Conservation (phyloP, 768 basidiomycete species). For the Atractiella rhizophila region DNA sequence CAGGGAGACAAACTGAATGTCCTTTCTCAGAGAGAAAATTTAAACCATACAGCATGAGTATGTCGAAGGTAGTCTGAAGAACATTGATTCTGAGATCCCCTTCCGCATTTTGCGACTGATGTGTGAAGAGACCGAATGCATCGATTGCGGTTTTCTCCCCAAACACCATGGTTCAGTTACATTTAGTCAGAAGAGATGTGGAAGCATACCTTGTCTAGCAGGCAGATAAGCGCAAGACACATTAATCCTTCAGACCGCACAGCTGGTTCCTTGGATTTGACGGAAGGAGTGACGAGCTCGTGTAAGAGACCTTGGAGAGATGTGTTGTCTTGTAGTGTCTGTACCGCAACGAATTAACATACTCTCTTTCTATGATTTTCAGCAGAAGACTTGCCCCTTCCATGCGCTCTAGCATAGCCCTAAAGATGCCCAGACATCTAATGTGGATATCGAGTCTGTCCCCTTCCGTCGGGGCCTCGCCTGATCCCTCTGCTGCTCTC, state of each 20-base stretch:
- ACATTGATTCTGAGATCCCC: slow-evolving; percentile 30
- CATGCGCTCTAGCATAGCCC: slow-evolving; percentile 62
- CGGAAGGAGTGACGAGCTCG: slow-evolving; percentile 72
- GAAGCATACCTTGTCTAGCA: slow-evolving; percentile 42
- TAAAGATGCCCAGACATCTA: slow-evolving; percentile 48
- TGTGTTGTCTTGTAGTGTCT: slow-evolving; percentile 37
- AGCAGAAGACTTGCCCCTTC: slow-evolving; percentile 38
- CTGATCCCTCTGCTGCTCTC: slow-evolving; percentile 2
- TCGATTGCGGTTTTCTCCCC: slow-evolving; percentile 28
- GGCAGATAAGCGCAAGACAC: slow-evolving; percentile 55
- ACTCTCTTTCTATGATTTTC: background rate
- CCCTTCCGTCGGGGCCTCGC: slow-evolving; percentile 23
- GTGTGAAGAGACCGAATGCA: slow-evolving; percentile 55
- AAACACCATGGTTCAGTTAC: background rate
- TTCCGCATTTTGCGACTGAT: slow-evolving; percentile 44
- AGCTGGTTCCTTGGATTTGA: slow-evolving; percentile 58
- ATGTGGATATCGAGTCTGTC: slow-evolving; percentile 45
- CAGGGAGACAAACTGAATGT: slow-evolving; percentile 9
- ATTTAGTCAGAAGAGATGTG: background rate
- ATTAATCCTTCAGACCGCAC: slow-evolving; percentile 58
- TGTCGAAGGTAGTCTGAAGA: slow-evolving; percentile 58
- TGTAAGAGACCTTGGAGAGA: slow-evolving; percentile 40
- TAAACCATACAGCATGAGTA: slow-evolving; percentile 57
- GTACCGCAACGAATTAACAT: background rate
- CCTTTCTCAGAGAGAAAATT: slow-evolving; percentile 27